These are phyloP conservation scores for Schwanniomyces occidentalis DNA, from an alignment of 805 yeast genomes.

Conservation along the genomic window DNA sequence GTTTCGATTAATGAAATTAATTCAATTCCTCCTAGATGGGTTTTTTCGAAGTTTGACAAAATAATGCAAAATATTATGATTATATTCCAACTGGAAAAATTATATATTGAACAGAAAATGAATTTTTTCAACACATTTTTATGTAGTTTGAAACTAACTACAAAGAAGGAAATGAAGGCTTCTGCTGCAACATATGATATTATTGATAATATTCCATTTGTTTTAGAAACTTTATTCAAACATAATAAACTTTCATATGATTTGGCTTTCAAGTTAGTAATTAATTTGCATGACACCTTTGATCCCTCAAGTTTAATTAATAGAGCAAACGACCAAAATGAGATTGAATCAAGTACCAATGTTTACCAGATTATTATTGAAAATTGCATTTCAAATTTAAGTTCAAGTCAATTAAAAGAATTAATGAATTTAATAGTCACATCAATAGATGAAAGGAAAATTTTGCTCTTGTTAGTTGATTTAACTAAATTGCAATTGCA, in stretches of 20 bases:
- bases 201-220: slow-evolving; percentile 30
- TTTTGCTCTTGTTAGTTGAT: slow-evolving; percentile 18
- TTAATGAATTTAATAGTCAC: slow-evolving; percentile 13
- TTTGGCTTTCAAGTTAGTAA: slow-evolving; percentile 21
- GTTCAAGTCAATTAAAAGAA: slow-evolving; percentile 13
- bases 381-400: slow-evolving; percentile 9
- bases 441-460: slow-evolving; percentile 18
- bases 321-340: slow-evolving; percentile 5
- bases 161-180: slow-evolving; percentile 30
- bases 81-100: slow-evolving; percentile 22
- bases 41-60: slow-evolving; percentile 28
- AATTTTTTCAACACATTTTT: slow-evolving; percentile 24
- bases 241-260: slow-evolving; percentile 17
- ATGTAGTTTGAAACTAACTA: slow-evolving; percentile 22
- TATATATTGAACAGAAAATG: slow-evolving; percentile 25
- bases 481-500: slow-evolving; percentile 12
- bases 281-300: slow-evolving; percentile 34
- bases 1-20: slow-evolving; percentile 29
- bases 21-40: slow-evolving; percentile 36
- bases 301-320: slow-evolving; percentile 23
- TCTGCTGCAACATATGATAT: slow-evolving; percentile 33
- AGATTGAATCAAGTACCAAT: slow-evolving; percentile 7
- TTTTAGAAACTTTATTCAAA: slow-evolving; percentile 22
- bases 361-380: slow-evolving; percentile 12
- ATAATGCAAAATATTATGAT: slow-evolving; percentile 25